phyloP scores from a whole-genome alignment of 2,329 filamentous ascomycete species.

The Colletotrichum sp. region DNA sequence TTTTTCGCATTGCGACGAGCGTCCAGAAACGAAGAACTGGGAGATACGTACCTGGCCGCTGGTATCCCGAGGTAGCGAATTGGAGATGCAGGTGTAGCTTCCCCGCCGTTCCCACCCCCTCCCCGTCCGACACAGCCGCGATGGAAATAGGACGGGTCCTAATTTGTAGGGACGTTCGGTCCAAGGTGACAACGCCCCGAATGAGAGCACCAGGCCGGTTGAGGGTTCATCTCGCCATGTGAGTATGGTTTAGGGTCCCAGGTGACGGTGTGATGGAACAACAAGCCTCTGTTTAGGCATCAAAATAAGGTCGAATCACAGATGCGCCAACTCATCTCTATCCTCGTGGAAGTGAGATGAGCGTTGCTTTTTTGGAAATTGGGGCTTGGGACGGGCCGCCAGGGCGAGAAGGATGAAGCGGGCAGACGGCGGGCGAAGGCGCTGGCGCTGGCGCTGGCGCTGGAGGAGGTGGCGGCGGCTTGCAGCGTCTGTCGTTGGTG shows the following conservation, averaged over 20 bases:
- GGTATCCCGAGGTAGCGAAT: neutral
- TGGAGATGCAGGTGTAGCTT: neutral
- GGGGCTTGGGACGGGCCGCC: neutral
- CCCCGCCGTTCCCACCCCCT: neutral
- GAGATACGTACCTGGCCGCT: neutral
- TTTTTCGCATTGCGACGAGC: neutral
- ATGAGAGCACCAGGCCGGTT: neutral
- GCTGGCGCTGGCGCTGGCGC: neutral
- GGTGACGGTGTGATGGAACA: neutral
- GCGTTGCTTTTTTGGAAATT: neutral
- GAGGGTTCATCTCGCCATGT: neutral
- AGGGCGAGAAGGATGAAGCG: neutral
- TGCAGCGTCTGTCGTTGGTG: neutral
- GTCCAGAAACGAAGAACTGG: neutral
- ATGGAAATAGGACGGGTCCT: slow-evolving; percentile 17
- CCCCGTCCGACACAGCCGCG: slow-evolving; percentile 12
- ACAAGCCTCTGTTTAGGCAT: slow-evolving; percentile 10
- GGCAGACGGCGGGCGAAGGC: neutral
- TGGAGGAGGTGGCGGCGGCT: neutral
- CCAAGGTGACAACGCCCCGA: neutral
- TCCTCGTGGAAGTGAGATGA: neutral
- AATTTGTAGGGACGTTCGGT: neutral
- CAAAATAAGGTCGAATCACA: slow-evolving; percentile 10
- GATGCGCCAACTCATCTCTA: neutral
- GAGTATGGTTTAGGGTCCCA: neutral